phyloP scores from a whole-genome alignment of 2,329 filamentous ascomycete genomes.

The Hypoxylon rubiginosum region DNA sequence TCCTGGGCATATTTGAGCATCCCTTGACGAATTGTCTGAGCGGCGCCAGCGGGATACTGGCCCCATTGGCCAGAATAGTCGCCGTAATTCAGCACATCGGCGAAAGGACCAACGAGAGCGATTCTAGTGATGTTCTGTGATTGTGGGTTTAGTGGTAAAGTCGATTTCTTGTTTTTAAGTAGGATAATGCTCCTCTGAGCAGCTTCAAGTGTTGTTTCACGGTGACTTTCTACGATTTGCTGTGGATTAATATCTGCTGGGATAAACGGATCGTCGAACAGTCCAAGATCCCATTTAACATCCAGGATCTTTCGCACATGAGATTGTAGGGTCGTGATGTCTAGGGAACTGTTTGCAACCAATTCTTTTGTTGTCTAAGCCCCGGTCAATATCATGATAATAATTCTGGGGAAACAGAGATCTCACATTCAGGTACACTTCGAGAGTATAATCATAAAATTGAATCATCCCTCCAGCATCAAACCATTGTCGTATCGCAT shows the following conservation, averaged over 20 bases:
- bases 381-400: conserved; percentile 5
- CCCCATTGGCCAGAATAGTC: conserved; percentile 60
- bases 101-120: conserved; percentile 58
- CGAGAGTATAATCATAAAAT: conserved; percentile 60
- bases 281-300: conserved; percentile 60
- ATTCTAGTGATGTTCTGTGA: conserved; percentile 52
- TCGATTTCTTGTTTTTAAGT: conserved; percentile 58
- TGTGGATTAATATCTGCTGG: conserved; percentile 52
- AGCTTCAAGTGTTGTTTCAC: conserved; percentile 57
- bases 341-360: conserved; percentile 54
- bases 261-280: conserved; percentile 57
- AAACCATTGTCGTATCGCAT: conserved; percentile 59
- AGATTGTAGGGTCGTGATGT: conserved; percentile 53
- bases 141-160: conserved; percentile 53
- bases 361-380: conserved; percentile 51
- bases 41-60: conserved; percentile 55
- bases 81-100: conserved; percentile 59
- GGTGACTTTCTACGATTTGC: conserved; percentile 53
- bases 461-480: conserved; percentile 61
- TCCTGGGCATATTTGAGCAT: conserved; percentile 50
- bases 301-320: conserved; percentile 55
- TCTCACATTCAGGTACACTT: conserved; percentile 53
- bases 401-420: neutral
- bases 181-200: conserved; percentile 59
- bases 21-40: conserved; percentile 57